phyloP scores from a whole-genome alignment of 352 stramenopile species.

The Globisporangium radiosum region DNA sequence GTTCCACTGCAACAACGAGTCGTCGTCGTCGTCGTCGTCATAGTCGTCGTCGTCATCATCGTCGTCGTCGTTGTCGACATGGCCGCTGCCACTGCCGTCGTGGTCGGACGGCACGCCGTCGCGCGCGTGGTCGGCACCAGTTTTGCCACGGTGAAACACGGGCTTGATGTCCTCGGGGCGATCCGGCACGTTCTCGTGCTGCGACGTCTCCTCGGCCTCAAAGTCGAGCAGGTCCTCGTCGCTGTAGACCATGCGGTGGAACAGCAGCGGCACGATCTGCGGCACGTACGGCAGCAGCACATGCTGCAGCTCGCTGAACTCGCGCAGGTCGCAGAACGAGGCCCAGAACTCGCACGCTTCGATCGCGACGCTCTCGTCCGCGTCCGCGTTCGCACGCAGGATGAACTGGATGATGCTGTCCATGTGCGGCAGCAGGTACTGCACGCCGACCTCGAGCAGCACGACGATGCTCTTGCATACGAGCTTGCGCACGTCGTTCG shows the following conservation, averaged over 20 bases:
- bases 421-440: slow-evolving; percentile 86
- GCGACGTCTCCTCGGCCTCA: slow-evolving; percentile 85
- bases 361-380: slow-evolving; percentile 79
- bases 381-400: slow-evolving; percentile 79
- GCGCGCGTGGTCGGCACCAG: slow-evolving; percentile 23
- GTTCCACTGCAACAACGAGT: slow-evolving; percentile 95
- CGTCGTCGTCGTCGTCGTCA: slow-evolving; percentile 87
- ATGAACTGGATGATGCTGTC: slow-evolving; percentile 92
- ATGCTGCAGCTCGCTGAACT: slow-evolving; percentile 90
- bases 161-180: slow-evolving; percentile 89
- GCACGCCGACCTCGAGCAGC: slow-evolving; percentile 82
- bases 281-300: slow-evolving; percentile 79
- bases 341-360: slow-evolving; percentile 91
- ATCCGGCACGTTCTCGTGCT: slow-evolving; percentile 85
- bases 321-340: slow-evolving; percentile 84
- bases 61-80: slow-evolving; percentile 74
- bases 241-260: slow-evolving; percentile 94
- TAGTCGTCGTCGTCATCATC: slow-evolving; percentile 88
- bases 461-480: slow-evolving; percentile 91
- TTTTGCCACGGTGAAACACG: slow-evolving; percentile 67
- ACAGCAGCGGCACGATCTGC: slow-evolving; percentile 90
- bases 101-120: slow-evolving; percentile 21
- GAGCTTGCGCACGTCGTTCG: slow-evolving; percentile 72
- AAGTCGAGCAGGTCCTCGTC: slow-evolving; percentile 89
- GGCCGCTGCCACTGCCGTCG: slow-evolving; percentile 77